Percentiles rank a stretch among this genome's conserved stretches.
Evolutionary conservation across 2,329 filamentous ascomycete species (phyloP).

Genomic region (Hyphodiscus sp.): DNA sequence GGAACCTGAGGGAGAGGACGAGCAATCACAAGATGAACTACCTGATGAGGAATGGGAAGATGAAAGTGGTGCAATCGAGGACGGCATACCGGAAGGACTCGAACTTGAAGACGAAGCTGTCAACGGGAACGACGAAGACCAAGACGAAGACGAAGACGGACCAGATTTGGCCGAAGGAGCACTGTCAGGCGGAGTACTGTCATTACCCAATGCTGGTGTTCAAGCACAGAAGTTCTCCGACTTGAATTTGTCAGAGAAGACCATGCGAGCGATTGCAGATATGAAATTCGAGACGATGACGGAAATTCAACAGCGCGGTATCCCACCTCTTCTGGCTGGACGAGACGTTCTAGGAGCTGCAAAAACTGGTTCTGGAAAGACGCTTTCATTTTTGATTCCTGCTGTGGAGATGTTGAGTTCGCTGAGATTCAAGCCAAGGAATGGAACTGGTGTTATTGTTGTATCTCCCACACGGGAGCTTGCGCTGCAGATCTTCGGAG

Average conservation of each 20-base stretch:
- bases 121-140: not conserved
- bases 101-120: too few species aligned
- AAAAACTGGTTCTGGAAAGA: constrained; percentile 96
- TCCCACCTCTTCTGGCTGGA: constrained; percentile 82
- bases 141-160: constrained; percentile 32
- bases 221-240: constrained; percentile 36
- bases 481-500: constrained; percentile 92
- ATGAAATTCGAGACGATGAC: constrained; percentile 98
- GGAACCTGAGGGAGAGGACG: too few species aligned
- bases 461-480: constrained; percentile 91
- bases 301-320: constrained; percentile 81
- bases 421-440: constrained; percentile 88
- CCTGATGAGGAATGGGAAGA: too few species aligned
- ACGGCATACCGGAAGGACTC: too few species aligned
- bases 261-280: constrained; percentile 68
- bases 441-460: constrained; percentile 86
- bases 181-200: not conserved
- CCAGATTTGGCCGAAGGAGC: not conserved
- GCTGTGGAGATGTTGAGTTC: constrained; percentile 89
- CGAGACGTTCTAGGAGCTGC: constrained; percentile 91
- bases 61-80: too few species aligned
- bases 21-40: too few species aligned
- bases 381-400: constrained; percentile 87
- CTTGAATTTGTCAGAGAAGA: constrained; percentile 80
- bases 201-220: constrained; percentile 15